Percentiles rank a stretch among this genome's conserved stretches.
Evolutionary conservation across 2,329 filamentous ascomycete genomes (phyloP).

Genomic region (Dactylellina leptospora): DNA sequence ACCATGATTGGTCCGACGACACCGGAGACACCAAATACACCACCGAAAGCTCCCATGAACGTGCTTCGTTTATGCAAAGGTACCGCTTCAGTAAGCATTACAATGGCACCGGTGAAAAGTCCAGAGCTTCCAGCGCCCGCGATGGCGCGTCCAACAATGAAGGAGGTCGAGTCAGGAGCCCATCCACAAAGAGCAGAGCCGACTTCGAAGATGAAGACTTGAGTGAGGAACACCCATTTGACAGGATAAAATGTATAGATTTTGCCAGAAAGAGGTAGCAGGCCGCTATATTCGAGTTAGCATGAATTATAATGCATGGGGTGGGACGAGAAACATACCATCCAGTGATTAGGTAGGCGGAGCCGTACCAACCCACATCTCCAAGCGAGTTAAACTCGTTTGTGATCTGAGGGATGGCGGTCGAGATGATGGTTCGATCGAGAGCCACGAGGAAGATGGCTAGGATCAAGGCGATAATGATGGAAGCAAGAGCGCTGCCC

Average conservation of each 20-base stretch:
- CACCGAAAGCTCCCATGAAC: constrained; percentile 58
- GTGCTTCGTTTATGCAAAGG: constrained; percentile 57
- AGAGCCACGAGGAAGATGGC: constrained; percentile 69
- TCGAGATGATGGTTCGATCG: constrained; percentile 68
- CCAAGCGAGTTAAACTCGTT: constrained; percentile 63
- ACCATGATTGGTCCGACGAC: constrained; percentile 63
- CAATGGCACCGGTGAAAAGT: constrained; percentile 65
- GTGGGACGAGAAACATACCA: constrained; percentile 21
- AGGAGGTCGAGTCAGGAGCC: constrained; percentile 64
- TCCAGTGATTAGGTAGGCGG: constrained; percentile 62
- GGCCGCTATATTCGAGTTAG: constrained; percentile 53
- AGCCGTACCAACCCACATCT: constrained; percentile 62
- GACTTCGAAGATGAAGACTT: constrained; percentile 50
- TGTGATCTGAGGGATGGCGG: constrained; percentile 67
- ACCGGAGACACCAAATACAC: constrained; percentile 64
- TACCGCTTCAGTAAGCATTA: constrained; percentile 61
- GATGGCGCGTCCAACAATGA: constrained; percentile 67
- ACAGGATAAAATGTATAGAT: constrained; percentile 61
- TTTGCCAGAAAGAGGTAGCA: constrained; percentile 61
- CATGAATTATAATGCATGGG: constrained; percentile 54
- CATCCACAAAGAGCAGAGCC: constrained; percentile 68
- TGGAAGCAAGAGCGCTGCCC: constrained; percentile 28
- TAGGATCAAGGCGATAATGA: constrained; percentile 64
- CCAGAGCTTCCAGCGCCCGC: constrained; percentile 66
- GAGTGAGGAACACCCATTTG: constrained; percentile 56